Conservation (phyloP, 1,284 basidiomycete genomes). For the Porogramme epimiltina region DNA sequence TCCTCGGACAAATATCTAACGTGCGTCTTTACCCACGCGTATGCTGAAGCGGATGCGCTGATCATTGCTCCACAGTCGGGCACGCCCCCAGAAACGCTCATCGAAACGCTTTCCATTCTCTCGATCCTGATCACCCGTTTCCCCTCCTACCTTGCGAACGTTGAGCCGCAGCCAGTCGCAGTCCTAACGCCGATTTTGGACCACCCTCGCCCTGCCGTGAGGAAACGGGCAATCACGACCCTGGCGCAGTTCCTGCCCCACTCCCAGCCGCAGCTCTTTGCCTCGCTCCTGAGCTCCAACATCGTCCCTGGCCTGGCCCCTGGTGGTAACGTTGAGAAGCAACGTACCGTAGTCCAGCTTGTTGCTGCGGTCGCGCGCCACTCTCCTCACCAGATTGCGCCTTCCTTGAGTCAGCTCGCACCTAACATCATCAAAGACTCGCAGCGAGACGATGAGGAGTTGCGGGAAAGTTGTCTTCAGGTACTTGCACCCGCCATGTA, state of each 20-base stretch:
- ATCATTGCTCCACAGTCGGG: conserved; percentile 44
- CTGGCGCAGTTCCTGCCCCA: conserved; percentile 81
- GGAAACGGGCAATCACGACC: conserved; percentile 88
- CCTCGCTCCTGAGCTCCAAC: conserved; percentile 52
- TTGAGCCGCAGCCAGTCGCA: conserved; percentile 62
- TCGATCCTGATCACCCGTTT: conserved; percentile 91
- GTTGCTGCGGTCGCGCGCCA: conserved; percentile 78
- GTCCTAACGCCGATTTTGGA: conserved; percentile 78
- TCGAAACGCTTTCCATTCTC: conserved; percentile 90
- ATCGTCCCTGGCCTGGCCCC: conserved; percentile 65
- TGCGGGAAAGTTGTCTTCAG: conserved; percentile 78
- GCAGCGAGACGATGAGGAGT: conserved; percentile 76
- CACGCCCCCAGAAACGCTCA: conserved; percentile 81
- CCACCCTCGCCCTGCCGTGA: conserved; percentile 80
- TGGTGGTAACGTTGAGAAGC: conserved; percentile 58
- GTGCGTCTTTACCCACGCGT: conserved; percentile 44
- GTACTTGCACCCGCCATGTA: conserved; percentile 32
- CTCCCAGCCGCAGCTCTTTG: conserved; percentile 58
- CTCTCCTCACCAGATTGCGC: conserved; percentile 66
- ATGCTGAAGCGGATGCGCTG: neutral
- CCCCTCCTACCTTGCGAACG: conserved; percentile 66
- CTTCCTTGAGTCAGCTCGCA: conserved; percentile 59
- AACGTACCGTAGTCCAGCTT: conserved; percentile 79
- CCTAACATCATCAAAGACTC: conserved; percentile 71
- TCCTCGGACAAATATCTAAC: conserved; percentile 76